These are phyloP conservation scores for Mortierella sp. DNA, from an alignment of 371 early-diverging fungal genomes.

Conservation along the genomic window DNA sequence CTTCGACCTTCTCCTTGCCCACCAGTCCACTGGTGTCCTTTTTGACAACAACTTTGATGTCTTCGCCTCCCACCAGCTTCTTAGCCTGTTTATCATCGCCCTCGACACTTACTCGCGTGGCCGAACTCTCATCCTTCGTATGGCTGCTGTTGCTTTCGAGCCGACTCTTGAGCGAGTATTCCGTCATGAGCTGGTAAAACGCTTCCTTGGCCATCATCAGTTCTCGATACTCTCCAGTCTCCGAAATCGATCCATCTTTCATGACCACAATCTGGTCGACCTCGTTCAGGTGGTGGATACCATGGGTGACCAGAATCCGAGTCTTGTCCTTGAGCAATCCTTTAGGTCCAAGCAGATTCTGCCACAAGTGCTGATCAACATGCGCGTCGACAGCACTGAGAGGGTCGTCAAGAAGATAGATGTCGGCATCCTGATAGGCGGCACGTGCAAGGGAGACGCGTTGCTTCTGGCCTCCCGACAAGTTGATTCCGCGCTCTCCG, in stretches of 20 bases:
- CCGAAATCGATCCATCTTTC: constrained; percentile 76
- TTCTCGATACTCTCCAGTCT: constrained; percentile 66
- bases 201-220: constrained; percentile 57
- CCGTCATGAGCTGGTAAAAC: constrained; percentile 62
- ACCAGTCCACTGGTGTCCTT: constrained; percentile 65
- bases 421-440: constrained; percentile 76
- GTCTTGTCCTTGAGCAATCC: constrained; percentile 76
- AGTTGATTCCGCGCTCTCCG: constrained; percentile 77
- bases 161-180: constrained; percentile 50
- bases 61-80: background rate
- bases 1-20: constrained; percentile 79
- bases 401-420: constrained; percentile 81
- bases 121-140: constrained; percentile 1
- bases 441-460: constrained; percentile 72
- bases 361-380: constrained; percentile 73
- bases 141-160: constrained; percentile 5
- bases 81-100: background rate
- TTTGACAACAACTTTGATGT: constrained; percentile 16
- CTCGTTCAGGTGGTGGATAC: constrained; percentile 74
- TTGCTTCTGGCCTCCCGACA: constrained; percentile 78
- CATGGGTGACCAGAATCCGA: constrained; percentile 82
- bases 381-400: constrained; percentile 85
- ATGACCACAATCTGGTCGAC: constrained; percentile 74
- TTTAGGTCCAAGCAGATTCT: constrained; percentile 76
- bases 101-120: constrained; percentile 41